A percentile compares a stretch with the other conserved stretches of the same genome.
Evolutionary conservation across 306 rosid genomes (phyloP).

Genomic region (Prunus dulcis): DNA sequence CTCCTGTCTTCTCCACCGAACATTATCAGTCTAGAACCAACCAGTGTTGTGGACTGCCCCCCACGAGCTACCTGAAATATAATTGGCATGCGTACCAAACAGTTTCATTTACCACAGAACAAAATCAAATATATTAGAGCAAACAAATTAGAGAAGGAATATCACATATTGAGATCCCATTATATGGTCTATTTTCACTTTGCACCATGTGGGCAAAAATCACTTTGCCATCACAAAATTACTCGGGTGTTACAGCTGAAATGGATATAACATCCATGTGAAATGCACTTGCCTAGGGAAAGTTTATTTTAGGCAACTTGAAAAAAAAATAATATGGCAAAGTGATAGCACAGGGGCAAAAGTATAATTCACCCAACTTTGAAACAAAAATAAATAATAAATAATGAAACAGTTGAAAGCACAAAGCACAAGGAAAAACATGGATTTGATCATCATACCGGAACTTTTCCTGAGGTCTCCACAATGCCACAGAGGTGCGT

Average conservation of each 20-base stretch:
- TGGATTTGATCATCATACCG: slow-evolving; percentile 42
- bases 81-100: slow-evolving; percentile 24
- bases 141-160: neutral
- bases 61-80: slow-evolving; percentile 66
- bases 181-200: neutral
- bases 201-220: neutral
- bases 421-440: slow-evolving; percentile 19
- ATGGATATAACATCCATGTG: neutral
- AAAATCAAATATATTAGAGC: slow-evolving; percentile 10
- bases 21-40: slow-evolving; percentile 81
- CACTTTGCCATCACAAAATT: neutral
- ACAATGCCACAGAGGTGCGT: slow-evolving; percentile 57
- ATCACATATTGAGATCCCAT: neutral
- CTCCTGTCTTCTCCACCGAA: slow-evolving; percentile 93
- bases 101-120: slow-evolving; percentile 23
- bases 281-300: neutral
- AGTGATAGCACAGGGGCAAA: neutral
- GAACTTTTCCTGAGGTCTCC: slow-evolving; percentile 80
- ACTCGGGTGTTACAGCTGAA: neutral
- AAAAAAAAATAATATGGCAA: neutral
- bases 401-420: neutral
- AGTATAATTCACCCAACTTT: neutral
- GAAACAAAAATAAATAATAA: neutral
- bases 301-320: neutral
- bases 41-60: slow-evolving; percentile 82